Evolutionary conservation across 2,329 filamentous ascomycete genomes (phyloP).

Genomic region (Conoideocrella luteorostrata): DNA sequence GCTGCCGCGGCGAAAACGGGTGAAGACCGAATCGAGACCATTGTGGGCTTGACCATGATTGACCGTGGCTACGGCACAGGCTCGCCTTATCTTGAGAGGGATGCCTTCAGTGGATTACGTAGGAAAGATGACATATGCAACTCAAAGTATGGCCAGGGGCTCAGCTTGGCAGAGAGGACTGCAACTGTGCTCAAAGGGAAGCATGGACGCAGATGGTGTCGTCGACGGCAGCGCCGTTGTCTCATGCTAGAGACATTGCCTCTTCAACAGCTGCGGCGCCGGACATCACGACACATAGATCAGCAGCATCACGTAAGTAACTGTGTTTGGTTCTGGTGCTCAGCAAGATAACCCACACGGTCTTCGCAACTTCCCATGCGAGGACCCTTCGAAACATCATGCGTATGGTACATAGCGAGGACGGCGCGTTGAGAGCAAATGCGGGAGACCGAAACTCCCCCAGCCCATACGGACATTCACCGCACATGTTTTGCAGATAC

Average conservation of each 20-base stretch:
- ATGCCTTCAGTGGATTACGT: conserved; percentile 59
- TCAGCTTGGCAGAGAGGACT: conserved; percentile 58
- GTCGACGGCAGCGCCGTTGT: conserved; percentile 31
- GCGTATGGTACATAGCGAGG: conserved; percentile 2
- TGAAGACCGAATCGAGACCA: conserved; percentile 14
- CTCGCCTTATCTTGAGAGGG: conserved; percentile 52
- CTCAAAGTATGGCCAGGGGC: conserved; percentile 56
- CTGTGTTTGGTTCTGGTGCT: too few relatives aligned
- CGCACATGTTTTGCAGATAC: conserved; percentile 26
- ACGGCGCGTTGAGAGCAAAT: conserved; percentile 6
- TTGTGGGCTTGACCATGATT: conserved; percentile 38
- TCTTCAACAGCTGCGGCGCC: conserved; percentile 12
- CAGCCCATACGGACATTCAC: conserved; percentile 19
- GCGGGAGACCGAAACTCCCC: conserved; percentile 7
- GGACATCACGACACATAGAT: not conserved
- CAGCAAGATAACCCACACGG: conserved; percentile 23
- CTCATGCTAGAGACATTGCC: conserved; percentile 26
- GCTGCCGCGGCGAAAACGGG: not conserved
- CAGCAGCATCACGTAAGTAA: conserved; percentile 16
- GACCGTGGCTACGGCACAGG: conserved; percentile 64
- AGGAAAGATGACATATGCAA: conserved; percentile 55
- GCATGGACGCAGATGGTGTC: conserved; percentile 49
- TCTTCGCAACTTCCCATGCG: conserved; percentile 22
- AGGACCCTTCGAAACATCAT: conserved; percentile 14
- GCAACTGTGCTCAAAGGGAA: conserved; percentile 52